Conservation (phyloP, 495 filamentous ascomycete species). For the Aspergillus ellipticus region DNA sequence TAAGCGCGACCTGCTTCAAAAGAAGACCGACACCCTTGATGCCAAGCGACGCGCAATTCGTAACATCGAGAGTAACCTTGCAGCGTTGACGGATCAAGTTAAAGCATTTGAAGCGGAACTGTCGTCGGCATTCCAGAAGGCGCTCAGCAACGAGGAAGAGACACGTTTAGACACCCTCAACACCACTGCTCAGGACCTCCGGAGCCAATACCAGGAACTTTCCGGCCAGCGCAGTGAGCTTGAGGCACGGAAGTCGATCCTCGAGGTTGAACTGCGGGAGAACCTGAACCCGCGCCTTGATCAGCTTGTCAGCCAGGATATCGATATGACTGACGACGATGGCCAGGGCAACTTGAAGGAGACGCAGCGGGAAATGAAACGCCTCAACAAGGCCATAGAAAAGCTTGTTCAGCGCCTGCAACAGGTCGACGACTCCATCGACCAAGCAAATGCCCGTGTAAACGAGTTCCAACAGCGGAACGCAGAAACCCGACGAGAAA, state of each 20-base stretch:
- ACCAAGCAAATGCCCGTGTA: conserved; percentile 58
- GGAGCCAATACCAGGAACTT: conserved; percentile 68
- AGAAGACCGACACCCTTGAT: conserved; percentile 73
- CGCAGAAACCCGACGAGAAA: conserved; percentile 59
- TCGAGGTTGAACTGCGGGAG: conserved; percentile 83
- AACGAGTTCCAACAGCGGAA: conserved; percentile 60
- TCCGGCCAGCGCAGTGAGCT: conserved; percentile 71
- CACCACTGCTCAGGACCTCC: conserved; percentile 64
- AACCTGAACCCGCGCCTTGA: conserved; percentile 83
- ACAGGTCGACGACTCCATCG: conserved; percentile 69
- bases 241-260: conserved; percentile 69
- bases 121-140: conserved; percentile 85
- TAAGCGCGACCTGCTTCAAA: conserved; percentile 68
- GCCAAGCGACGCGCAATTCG: conserved; percentile 63
- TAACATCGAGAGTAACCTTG: conserved; percentile 73
- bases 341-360: conserved; percentile 69
- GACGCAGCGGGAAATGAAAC: conserved; percentile 76
- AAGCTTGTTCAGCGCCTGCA: conserved; percentile 62
- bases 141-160: conserved; percentile 79
- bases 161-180: conserved; percentile 68
- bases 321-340: conserved; percentile 61
- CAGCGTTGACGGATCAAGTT: conserved; percentile 69
- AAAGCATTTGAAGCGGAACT: conserved; percentile 73
- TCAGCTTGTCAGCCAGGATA: conserved; percentile 74
- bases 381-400: conserved; percentile 57